Evolutionary conservation across 768 basidiomycete species (phyloP).

Genomic region (Suillus brevipes): DNA sequence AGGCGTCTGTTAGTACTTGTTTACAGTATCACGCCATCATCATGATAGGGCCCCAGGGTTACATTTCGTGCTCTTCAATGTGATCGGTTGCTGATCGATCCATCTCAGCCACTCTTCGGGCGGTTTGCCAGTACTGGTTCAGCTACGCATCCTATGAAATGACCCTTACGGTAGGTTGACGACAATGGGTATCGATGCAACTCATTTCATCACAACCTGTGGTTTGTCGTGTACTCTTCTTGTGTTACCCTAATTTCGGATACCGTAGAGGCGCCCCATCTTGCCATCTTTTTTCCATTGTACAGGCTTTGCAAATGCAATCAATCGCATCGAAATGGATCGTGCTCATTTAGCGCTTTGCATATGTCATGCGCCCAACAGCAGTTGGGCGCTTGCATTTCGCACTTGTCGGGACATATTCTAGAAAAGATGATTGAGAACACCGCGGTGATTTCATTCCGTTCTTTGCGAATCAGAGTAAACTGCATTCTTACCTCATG

Average conservation of each 20-base stretch:
- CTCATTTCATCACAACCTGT: not conserved
- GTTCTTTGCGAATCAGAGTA: not conserved
- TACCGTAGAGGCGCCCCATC: no score
- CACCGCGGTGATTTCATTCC: not conserved
- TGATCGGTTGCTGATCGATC: not conserved
- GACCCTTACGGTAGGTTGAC: not conserved
- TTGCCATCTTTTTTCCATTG: not conserved
- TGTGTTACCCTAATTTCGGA: not conserved
- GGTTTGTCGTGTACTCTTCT: not conserved
- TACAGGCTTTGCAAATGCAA: not conserved
- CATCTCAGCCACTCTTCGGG: not conserved
- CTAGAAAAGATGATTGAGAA: not conserved
- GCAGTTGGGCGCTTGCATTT: not conserved
- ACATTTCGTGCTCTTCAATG: not conserved
- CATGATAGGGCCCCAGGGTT: not conserved
- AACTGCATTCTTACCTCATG: not conserved
- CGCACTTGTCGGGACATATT: not conserved
- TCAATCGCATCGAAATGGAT: not conserved
- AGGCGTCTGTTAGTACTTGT: not conserved
- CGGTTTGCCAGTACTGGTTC: not conserved
- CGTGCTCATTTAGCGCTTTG: not conserved
- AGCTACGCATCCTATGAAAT: not conserved
- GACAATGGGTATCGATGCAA: not conserved
- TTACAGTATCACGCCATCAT: not conserved
- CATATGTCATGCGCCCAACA: not conserved